Conservation (phyloP, 352 stramenopile species). For the Peronospora farinosa region DNA sequence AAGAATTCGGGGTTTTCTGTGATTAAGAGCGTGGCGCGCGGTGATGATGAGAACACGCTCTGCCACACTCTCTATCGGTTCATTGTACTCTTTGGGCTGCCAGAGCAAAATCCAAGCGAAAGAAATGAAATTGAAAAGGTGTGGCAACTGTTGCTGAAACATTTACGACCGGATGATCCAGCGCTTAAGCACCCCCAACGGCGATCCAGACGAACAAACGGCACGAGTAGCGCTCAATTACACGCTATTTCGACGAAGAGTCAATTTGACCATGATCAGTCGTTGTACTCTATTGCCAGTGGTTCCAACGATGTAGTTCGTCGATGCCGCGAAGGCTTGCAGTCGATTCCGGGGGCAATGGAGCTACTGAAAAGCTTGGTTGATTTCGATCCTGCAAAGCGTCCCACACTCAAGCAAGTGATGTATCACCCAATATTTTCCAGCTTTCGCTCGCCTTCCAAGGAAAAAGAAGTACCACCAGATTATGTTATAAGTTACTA, state of each 20-base stretch:
- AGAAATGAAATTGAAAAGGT: constrained; percentile 38
- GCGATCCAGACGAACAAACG: constrained; percentile 18
- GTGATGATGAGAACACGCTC: constrained; percentile 79
- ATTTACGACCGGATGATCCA: constrained; percentile 45
- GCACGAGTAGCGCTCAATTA: constrained; percentile 3
- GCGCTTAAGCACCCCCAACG: constrained; percentile 13
- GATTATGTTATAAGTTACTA: constrained; percentile 67
- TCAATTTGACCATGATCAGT: constrained; percentile 40
- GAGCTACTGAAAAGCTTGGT: constrained; percentile 50
- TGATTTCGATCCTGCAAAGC: constrained; percentile 49
- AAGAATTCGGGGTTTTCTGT: constrained; percentile 65
- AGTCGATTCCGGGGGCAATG: constrained; percentile 35
- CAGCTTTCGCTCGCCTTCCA: constrained; percentile 20
- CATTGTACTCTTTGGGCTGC: constrained; percentile 94
- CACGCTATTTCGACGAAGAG: constrained; percentile 21
- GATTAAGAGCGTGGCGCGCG: constrained; percentile 47
- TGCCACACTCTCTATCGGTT: constrained; percentile 95
- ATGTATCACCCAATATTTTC: constrained; percentile 58
- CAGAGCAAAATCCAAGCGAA: constrained; percentile 41
- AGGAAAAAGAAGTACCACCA: constrained; percentile 5
- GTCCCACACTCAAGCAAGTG: constrained; percentile 63
- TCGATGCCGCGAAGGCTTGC: constrained; percentile 45
- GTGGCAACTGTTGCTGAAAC: constrained; percentile 55
- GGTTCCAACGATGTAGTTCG: constrained; percentile 47
- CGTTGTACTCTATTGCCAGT: constrained; percentile 41